Conservation (phyloP, 768 basidiomycete genomes). For the Dacryopinax primogenitus region DNA sequence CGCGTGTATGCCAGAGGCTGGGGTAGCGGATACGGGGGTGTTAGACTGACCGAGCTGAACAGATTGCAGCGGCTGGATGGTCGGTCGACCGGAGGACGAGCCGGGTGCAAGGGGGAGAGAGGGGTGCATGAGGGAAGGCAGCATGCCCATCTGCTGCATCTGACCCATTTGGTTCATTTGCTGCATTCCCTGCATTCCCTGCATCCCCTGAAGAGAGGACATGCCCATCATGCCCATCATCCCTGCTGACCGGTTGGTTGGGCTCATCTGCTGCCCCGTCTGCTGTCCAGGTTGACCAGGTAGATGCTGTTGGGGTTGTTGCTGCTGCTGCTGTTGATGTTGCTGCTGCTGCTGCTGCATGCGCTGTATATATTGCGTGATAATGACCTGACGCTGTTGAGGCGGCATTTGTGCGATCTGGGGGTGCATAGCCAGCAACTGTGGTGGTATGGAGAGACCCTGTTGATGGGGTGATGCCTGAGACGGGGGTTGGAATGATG, state of each 20-base stretch:
- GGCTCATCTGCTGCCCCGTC: background rate
- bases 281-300: slow-evolving; percentile 11
- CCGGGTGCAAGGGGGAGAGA: background rate
- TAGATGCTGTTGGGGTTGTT: slow-evolving; percentile 10
- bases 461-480: too few species aligned
- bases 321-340: slow-evolving; percentile 13
- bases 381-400: background rate
- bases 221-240: background rate
- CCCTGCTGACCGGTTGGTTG: background rate
- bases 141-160: too few species aligned
- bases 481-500: too few species aligned
- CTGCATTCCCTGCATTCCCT: background rate
- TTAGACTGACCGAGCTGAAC: too few species aligned
- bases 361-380: slow-evolving; percentile 2
- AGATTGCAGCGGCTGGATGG: too few species aligned
- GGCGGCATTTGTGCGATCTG: background rate
- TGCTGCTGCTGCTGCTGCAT: slow-evolving; percentile 9
- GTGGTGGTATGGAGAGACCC: too few species aligned
- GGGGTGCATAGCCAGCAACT: background rate
- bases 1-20: background rate
- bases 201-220: background rate
- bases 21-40: background rate
- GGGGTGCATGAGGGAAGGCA: background rate
- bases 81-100: background rate
- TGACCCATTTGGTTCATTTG: too few species aligned